Conservation (phyloP, 78 protist genomes). For the Acrasis kona region DNA sequence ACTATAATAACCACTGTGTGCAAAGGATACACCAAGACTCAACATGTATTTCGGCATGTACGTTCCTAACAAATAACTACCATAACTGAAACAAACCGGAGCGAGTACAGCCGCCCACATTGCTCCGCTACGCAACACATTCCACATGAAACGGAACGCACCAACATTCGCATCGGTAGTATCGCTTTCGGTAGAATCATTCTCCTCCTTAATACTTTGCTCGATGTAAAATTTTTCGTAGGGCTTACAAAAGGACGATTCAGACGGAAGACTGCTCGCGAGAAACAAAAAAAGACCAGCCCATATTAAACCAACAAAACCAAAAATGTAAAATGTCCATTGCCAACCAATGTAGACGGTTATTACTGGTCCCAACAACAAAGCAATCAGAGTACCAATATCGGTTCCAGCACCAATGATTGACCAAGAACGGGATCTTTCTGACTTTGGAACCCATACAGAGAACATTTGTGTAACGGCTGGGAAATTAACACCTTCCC, state of each 20-base stretch:
- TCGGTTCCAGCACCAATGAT: not conserved
- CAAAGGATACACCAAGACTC: not conserved
- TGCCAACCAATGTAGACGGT: constrained; percentile 3
- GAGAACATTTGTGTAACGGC: not conserved
- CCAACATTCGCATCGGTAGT: not conserved
- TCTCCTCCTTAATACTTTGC: not conserved
- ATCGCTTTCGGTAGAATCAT: not conserved
- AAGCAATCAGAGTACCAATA: not conserved
- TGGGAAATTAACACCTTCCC: constrained; percentile 6
- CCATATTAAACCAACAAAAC: not conserved
- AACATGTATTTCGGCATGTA: constrained; percentile 1
- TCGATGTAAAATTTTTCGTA: not conserved
- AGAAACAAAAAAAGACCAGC: not conserved
- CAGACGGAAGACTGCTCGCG: not conserved
- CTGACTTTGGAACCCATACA: not conserved
- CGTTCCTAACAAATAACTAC: constrained; percentile 8
- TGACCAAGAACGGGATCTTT: not conserved
- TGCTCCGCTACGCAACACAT: not conserved
- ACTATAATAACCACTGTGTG: not conserved
- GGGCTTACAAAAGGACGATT: not conserved
- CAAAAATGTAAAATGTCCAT: constrained; percentile 7
- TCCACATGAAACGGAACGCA: not conserved
- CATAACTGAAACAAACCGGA: not conserved
- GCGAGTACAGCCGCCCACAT: constrained; percentile 2
- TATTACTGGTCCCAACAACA: not conserved